Evolutionary conservation across 1,284 basidiomycete genomes (phyloP).

Genomic region (Bjerkandera adusta): DNA sequence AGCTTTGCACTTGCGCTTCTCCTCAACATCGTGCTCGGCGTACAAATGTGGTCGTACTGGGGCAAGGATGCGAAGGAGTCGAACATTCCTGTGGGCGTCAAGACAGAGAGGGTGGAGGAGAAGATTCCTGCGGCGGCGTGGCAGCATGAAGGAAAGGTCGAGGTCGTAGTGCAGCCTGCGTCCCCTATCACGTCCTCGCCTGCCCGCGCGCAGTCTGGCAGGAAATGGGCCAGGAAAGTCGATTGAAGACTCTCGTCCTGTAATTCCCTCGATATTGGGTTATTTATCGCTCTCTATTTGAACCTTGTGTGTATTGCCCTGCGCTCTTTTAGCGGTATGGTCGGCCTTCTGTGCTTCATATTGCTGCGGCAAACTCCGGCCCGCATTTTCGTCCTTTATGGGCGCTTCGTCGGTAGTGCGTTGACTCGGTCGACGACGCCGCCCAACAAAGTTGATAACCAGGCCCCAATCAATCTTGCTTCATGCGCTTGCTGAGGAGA

Average conservation of each 20-base stretch:
- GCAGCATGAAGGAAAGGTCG: conserved; percentile 33
- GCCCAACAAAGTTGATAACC: too few relatives aligned
- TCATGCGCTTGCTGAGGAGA: neutral
- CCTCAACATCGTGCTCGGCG: conserved; percentile 77
- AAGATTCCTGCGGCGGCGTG: conserved; percentile 24
- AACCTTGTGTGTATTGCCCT: neutral
- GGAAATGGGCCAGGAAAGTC: conserved; percentile 72
- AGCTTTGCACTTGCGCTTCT: conserved; percentile 79
- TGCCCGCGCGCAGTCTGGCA: conserved; percentile 42
- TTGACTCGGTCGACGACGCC: neutral
- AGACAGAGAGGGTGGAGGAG: conserved; percentile 21
- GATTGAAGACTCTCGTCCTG: conserved; percentile 42
- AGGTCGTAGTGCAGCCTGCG: conserved; percentile 41
- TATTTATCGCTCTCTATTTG: too few relatives aligned
- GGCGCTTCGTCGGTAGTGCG: neutral
- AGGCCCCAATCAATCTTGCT: too few relatives aligned
- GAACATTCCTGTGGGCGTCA: conserved; percentile 24
- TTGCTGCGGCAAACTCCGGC: neutral
- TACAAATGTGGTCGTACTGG: conserved; percentile 85
- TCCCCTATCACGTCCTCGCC: conserved; percentile 31
- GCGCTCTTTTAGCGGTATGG: neutral
- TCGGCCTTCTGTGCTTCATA: neutral
- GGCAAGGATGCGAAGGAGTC: conserved; percentile 47
- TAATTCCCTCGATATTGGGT: too few relatives aligned
- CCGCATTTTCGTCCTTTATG: neutral